phyloP scores from a whole-genome alignment of 192 early-diverging fungal species.

The Backusella morwellensis region DNA sequence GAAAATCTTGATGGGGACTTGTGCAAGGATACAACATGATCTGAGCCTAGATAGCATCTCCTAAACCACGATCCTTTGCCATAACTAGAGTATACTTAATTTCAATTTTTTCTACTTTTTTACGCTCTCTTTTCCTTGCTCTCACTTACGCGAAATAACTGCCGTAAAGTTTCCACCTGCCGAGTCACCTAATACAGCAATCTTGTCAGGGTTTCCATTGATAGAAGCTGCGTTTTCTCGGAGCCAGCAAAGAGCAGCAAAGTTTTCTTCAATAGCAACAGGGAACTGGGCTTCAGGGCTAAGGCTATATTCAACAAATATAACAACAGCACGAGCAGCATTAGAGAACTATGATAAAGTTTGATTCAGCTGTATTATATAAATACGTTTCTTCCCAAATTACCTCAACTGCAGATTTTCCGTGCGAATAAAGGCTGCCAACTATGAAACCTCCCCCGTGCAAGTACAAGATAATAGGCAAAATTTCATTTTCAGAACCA shows the following conservation, averaged over 20 bases:
- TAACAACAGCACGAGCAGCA: not conserved
- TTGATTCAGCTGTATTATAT: not conserved
- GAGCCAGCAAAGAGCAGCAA: conserved; percentile 17
- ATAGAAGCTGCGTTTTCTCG: not conserved
- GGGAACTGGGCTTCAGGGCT: conserved; percentile 13
- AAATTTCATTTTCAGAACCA: not conserved
- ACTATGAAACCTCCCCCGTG: not conserved
- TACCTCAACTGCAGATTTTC: not conserved
- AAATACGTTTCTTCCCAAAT: not conserved
- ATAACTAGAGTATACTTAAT: not conserved
- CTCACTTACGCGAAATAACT: not conserved
- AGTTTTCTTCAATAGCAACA: conserved; percentile 11
- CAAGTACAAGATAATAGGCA: not conserved
- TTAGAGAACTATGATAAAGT: not conserved
- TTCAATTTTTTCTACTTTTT: not conserved
- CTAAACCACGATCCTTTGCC: conserved; percentile 4
- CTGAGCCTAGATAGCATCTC: not conserved
- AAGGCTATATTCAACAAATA: conserved; percentile 18
- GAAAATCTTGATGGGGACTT: not conserved
- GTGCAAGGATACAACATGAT: conserved; percentile 15
- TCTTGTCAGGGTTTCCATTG: not conserved
- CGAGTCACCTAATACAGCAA: conserved; percentile 21
- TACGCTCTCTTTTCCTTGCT: not conserved
- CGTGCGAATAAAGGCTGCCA: not conserved
- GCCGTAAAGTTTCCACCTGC: conserved; percentile 19